Evolutionary conservation across 805 yeast genomes (phyloP), one percentile per base, ranked within the genome.

Genomic region (Nakazawaea populi): DNA sequence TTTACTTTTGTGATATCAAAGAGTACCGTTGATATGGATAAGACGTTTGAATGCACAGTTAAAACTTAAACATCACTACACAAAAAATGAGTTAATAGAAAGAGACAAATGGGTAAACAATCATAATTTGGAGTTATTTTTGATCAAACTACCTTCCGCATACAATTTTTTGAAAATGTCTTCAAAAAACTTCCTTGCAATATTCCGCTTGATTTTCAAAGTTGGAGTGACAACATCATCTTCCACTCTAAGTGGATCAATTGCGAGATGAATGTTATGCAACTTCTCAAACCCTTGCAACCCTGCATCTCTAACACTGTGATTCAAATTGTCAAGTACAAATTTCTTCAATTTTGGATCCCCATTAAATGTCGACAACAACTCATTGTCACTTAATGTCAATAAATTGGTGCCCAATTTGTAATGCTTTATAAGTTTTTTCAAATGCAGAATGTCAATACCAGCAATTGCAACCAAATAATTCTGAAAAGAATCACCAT

Each of bases 211-310:
- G 54, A 77, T 60, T 60, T 77, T 77, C 59, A 76, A 55, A 5
- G 91, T 85, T 38, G 91, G 91, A 2, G 92, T 85, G 36, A 85
- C 63, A 3, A 79, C 76, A 46, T 80, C 83, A 52, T 81, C 80
- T 44, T 75, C 82, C n/a, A 82, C 67, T 37, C 72, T 80, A 55
- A 85, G 68, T 5, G 89, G 88, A 57, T 85, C 88, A 46, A 80
- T 52, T 43, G 67, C 78, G 35, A 83, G 63, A 35, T 63, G 58
- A 32, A 80, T 56, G 56, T 85, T 85, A 62, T 79, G 81, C 32
- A 85, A 53, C 56, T 77, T 79, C 62, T 85, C 91, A 59, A 80
- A 83, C 0, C 88, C 87, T 59, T 77, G 79, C 35, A 85, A 62
- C 39, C 71, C 70, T 29, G 65, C 58, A 39, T 58, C 59, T 30